A percentile compares a stretch with the other conserved stretches of the same genome.
Evolutionary conservation across 192 early-diverging fungal genomes (phyloP).

Genomic region (Coemansia asiatica): DNA sequence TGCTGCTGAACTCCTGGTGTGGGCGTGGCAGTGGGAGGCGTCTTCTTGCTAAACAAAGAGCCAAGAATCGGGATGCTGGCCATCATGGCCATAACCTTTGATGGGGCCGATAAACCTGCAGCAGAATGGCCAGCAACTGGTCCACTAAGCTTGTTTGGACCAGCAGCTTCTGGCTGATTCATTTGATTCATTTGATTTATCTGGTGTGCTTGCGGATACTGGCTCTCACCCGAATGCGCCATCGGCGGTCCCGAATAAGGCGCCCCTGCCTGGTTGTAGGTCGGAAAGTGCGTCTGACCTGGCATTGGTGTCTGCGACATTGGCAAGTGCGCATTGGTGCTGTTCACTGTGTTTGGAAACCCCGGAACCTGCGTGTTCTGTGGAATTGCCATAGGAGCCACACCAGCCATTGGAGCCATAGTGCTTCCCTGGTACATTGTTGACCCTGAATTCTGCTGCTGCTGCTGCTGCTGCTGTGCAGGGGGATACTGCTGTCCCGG

Average conservation of each 20-base stretch:
- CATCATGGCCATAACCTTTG: conserved; percentile 46
- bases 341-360: not conserved
- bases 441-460: conserved; percentile 9
- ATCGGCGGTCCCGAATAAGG: not conserved
- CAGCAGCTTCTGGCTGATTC: not conserved
- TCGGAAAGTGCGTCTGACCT: conserved; percentile 16
- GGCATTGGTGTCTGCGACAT: conserved; percentile 32
- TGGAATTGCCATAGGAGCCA: not conserved
- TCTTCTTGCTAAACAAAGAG: conserved; percentile 37
- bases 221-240: conserved; percentile 12
- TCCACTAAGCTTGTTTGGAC: not conserved
- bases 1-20: not conserved
- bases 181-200: too few relatives aligned
- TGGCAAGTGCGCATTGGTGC: not conserved
- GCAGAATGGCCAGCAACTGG: not conserved
- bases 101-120: not conserved
- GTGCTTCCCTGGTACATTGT: conserved; percentile 2
- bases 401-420: not conserved
- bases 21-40: not conserved
- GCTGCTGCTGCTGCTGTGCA: conserved; percentile 13
- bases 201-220: not conserved
- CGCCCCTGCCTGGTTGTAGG: not conserved
- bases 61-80: conserved; percentile 44
- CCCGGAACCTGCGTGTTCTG: conserved; percentile 3
- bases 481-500: not conserved